phyloP scores from a whole-genome alignment of 306 rosid species.

The Dalbergia cultrata region DNA sequence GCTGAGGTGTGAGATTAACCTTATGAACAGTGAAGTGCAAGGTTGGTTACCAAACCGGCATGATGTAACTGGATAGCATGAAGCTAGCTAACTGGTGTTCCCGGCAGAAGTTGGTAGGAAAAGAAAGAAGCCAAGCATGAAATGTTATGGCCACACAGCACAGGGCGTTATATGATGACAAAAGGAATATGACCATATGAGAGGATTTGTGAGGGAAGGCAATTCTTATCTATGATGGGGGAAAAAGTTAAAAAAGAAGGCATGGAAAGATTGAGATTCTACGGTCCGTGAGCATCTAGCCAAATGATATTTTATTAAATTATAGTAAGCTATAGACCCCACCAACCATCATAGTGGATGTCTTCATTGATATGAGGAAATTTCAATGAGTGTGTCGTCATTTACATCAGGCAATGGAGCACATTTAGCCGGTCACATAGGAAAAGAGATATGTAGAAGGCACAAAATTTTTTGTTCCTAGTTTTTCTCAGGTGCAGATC shows the following conservation, averaged over 20 bases:
- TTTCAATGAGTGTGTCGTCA: conserved; percentile 40
- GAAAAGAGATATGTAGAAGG: background rate
- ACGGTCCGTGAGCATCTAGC: conserved; percentile 55
- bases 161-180: conserved; percentile 40
- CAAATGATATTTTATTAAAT: conserved; percentile 20
- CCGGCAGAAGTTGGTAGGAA: conserved; percentile 14
- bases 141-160: background rate
- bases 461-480: background rate
- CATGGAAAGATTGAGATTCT: conserved; percentile 67
- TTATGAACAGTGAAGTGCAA: conserved; percentile 37
- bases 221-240: conserved; percentile 49
- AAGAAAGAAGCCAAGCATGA: conserved; percentile 11
- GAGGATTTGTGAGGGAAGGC: conserved; percentile 44
- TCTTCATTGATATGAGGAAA: conserved; percentile 40
- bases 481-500: background rate
- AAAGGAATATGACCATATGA: conserved; percentile 48
- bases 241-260: conserved; percentile 52
- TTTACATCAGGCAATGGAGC: conserved; percentile 14
- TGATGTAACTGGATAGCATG: conserved; percentile 33
- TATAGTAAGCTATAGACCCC: conserved; percentile 46
- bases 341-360: conserved; percentile 27
- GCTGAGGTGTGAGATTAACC: background rate
- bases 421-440: conserved; percentile 29
- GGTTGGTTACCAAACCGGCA: conserved; percentile 5
- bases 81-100: conserved; percentile 9